Base-by-base conservation (phyloP, 139 green algal genomes). In the Deuterostichococcus epilithicus region DNA sequence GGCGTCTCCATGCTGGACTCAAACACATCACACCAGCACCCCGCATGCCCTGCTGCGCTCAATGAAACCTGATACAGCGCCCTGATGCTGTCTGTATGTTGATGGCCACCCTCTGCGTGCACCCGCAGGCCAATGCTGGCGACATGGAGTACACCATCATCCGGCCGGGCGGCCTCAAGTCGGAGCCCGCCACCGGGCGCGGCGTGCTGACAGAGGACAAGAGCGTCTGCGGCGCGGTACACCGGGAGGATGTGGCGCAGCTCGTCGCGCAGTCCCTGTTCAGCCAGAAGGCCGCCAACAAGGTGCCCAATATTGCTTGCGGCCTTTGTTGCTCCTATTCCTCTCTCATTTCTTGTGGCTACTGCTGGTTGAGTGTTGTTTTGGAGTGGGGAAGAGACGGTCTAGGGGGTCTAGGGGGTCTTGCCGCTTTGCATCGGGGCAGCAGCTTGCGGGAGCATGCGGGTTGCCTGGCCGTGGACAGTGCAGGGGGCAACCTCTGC, bases 61-160 rank as follows among this genome's bases (percentile, higher is more conserved):
- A 15, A n/a, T 3, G 30, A 72, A 39, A 37, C 32, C 36, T 44
- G 75, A 8, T 75, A 35, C 69, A 80, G 70, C 76, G 71, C 36
- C 39, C 76, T 34, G 45, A 68, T n/a, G n/a, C n/a, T n/a, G n/a
- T n/a, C n/a, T n/a, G n/a, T n/a, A n/a, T n/a, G 58, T 2, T 67
- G 58, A 26, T 26, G 26, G 58, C 58, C 32, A 2, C 23, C 76
- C 65, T 42, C 37, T 71, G 66, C 25, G 37, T 18, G 66, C 25
- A 75, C 32, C 5, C 34, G 23, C 18, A 28, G 36, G 44, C 25
- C 63, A 74, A 63, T 47, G 52, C 35, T 1, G 81, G 88, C 72
- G 86, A 91, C 70, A 93, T 99, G 85, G 67, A 88, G 0, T 98
- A 83, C 74, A 85, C 90, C 25, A 99, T 99, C 78, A 86, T 99